Base-by-base conservation (phyloP, 352 stramenopile species). In the Phytophthora fragariaefolia region DNA sequence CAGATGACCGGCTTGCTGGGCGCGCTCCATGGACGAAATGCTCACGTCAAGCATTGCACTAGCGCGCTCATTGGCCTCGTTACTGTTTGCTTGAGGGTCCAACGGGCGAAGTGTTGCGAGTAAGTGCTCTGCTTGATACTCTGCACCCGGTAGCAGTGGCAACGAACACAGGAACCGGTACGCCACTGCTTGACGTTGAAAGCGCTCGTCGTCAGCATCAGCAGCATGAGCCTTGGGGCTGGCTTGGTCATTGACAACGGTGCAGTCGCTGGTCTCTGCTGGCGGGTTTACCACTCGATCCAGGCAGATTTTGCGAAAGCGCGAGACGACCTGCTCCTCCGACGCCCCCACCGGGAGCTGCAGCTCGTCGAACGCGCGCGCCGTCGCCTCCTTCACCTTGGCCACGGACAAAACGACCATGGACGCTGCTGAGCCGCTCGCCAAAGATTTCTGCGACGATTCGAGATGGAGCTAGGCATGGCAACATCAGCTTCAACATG, bases 111-210 rank as follows among this genome's bases (percentile, higher is more conserved):
- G 60, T 24, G 57, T 76, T 0, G 76, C 63, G 8, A 90, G 58
- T 9, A 89, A 70, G 55, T 84, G 76, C 55, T 85, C 76, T 1
- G 58, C 71, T 50, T 69, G 61, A 32, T 77, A 66, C 43, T 69
- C 58, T 1, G 47, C 53, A 6, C 42, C 61, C 18, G 28, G 28
- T 2, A 83, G 54, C 53, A 90, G 59, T 10, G 83, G 81, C 36
- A 90, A 52, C 26, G 80, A 88, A 2, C 62, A 68, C n/a, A 92
- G 56, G 54, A 88, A 92, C 1, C 83, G 81, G 56, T 89, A 90
- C 2, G 81, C 83, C 26, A 90, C 81, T 9, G 76, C 79, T 64
- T 89, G 79, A 9, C 76, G 80, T 58, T 89, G 77, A 56, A 89
- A 92, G 24, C 53, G 34, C 18, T 76, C 66, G 48, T 73, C 55